Conservation (phyloP, 441 rosid genomes). For the Mallotus repandus region DNA sequence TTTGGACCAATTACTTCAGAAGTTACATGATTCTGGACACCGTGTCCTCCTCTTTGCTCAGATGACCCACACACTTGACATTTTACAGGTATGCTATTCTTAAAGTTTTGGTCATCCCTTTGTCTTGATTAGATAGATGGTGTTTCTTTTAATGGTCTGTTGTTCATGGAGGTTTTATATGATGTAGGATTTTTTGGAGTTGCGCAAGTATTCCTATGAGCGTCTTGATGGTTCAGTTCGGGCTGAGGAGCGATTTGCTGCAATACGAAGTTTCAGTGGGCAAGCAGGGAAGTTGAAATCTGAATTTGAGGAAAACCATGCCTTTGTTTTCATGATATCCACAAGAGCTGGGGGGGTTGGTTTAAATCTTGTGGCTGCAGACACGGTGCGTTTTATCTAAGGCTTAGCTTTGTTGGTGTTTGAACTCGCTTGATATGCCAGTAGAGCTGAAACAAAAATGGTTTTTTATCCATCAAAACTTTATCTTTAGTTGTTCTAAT, state of each 20-base stretch:
- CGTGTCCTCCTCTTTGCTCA: conserved; percentile 93
- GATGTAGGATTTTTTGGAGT: conserved; percentile 79
- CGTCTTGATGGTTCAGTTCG: conserved; percentile 96
- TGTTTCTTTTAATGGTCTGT: not conserved
- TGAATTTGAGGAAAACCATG: conserved; percentile 43
- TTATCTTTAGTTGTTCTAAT: not conserved
- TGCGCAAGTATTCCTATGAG: conserved; percentile 76
- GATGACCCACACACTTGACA: conserved; percentile 90
- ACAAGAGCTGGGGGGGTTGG: conserved; percentile 98
- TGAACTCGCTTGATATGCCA: not conserved
- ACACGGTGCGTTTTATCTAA: conserved; percentile 53
- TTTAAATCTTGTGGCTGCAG: conserved; percentile 90
- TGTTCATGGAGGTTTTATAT: conserved; percentile 14
- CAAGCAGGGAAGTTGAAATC: conserved; percentile 34
- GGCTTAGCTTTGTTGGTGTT: not conserved
- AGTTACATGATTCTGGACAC: conserved; percentile 62
- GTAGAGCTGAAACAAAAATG: not conserved
- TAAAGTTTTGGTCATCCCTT: conserved; percentile 13
- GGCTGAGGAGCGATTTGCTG: conserved; percentile 93
- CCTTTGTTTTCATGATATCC: conserved; percentile 85
- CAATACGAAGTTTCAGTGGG: conserved; percentile 77
- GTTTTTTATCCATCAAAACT: not conserved
- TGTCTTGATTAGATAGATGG: conserved; percentile 5
- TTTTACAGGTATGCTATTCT: conserved; percentile 64
- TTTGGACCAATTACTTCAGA: conserved; percentile 66